Conservation (phyloP, 108 stramenopile species). For the Cyclostephanos invisitatus region DNA sequence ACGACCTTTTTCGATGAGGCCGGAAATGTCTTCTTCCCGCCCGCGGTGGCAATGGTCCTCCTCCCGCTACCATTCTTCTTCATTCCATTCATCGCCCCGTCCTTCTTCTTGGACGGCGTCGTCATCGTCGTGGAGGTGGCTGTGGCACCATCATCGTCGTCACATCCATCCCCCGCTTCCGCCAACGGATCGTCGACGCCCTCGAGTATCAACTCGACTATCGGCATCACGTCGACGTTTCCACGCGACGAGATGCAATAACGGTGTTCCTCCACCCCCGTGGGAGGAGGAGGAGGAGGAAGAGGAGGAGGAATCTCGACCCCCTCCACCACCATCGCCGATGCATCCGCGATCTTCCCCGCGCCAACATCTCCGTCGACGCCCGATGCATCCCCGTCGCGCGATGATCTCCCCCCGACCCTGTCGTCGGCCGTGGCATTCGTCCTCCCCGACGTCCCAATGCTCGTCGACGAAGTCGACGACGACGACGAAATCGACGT, state of each 20-base stretch:
- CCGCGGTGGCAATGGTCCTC: slow-evolving; percentile 16
- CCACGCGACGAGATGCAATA: slow-evolving; percentile 70
- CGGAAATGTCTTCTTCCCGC: neutral
- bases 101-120: neutral
- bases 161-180: neutral
- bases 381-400: neutral
- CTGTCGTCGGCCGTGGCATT: too few species aligned
- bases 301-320: too few species aligned
- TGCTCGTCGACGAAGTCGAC: slow-evolving; percentile 7
- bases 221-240: slow-evolving; percentile 57
- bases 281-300: too few species aligned
- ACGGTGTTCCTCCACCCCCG: slow-evolving; percentile 12
- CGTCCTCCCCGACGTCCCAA: too few species aligned
- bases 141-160: neutral
- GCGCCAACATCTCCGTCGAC: too few species aligned
- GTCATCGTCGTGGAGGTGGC: neutral
- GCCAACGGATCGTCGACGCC: slow-evolving; percentile 58
- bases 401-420: neutral
- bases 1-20: neutral
- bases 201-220: slow-evolving; percentile 66
- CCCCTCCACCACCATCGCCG: slow-evolving; percentile 7
- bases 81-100: slow-evolving; percentile 18
- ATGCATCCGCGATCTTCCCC: too few species aligned
- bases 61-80: slow-evolving; percentile 8
- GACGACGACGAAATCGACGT: slow-evolving; percentile 38